Percentiles rank a stretch among this genome's conserved stretches.
phyloP scores from a whole-genome alignment of 2,329 filamentous ascomycete genomes.

The Phoma sp. region DNA sequence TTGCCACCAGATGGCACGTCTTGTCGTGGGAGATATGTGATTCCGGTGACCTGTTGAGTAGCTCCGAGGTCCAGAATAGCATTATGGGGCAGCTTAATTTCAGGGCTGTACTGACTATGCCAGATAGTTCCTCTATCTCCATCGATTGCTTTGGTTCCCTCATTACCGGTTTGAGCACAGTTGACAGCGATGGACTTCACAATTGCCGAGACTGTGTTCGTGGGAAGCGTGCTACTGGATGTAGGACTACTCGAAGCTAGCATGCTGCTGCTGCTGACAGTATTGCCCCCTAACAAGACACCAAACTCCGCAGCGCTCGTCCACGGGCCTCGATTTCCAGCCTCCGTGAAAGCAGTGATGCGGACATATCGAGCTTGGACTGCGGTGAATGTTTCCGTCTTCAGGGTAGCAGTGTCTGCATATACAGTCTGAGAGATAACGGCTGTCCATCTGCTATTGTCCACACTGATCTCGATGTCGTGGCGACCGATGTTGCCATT shows the following conservation, averaged over 20 bases:
- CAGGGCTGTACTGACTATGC: background rate
- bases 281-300: background rate
- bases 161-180: background rate
- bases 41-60: background rate
- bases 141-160: background rate
- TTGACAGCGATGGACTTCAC: background rate
- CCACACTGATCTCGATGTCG: background rate
- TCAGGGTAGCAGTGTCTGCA: background rate
- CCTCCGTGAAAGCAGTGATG: background rate
- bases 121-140: background rate
- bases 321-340: background rate
- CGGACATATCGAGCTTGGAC: background rate
- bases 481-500: background rate
- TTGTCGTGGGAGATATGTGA: background rate
- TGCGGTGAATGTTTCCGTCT: background rate
- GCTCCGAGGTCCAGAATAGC: background rate
- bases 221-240: background rate
- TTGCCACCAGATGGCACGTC: background rate
- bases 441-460: background rate
- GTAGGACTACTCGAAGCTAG: background rate
- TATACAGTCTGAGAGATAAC: background rate
- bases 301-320: background rate
- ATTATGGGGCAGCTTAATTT: background rate
- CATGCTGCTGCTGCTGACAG: background rate
- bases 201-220: background rate